phyloP scores from a whole-genome alignment of 257 asterid genomes.

The Nicotiana attenuata region DNA sequence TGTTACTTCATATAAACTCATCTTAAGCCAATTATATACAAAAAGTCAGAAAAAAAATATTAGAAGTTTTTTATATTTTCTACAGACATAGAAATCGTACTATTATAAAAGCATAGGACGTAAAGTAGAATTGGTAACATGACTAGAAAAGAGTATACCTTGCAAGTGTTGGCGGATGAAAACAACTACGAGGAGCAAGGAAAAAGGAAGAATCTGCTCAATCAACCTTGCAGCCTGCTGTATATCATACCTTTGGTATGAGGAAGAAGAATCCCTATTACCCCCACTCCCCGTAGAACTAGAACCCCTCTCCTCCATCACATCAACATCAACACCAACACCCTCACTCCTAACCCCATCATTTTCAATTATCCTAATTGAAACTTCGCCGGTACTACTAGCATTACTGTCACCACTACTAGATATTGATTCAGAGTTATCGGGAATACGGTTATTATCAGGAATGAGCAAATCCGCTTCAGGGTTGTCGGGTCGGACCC shows the following conservation, averaged over 20 bases:
- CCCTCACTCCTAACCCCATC: slow-evolving; percentile 27
- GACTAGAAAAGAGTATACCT: slow-evolving; percentile 35
- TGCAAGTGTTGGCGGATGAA: slow-evolving; percentile 93
- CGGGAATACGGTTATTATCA: slow-evolving; percentile 12
- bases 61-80: too few species aligned
- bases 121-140: too few species aligned
- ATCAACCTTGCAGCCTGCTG: slow-evolving; percentile 81
- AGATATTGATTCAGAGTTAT: slow-evolving; percentile 13
- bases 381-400: slow-evolving; percentile 46
- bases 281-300: slow-evolving; percentile 16
- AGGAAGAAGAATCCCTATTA: slow-evolving; percentile 36
- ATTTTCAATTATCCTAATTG: slow-evolving; percentile 57
- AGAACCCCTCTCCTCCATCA: slow-evolving; percentile 12
- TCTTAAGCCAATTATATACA: too few species aligned
- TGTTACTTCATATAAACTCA: too few species aligned
- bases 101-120: too few species aligned
- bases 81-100: too few species aligned
- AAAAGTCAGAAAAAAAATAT: too few species aligned
- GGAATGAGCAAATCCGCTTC: slow-evolving; percentile 38
- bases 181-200: slow-evolving; percentile 71
- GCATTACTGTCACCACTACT: slow-evolving; percentile 5
- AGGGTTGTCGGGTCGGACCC: slow-evolving; percentile 49
- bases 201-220: slow-evolving; percentile 90
- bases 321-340: slow-evolving; percentile 24
- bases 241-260: slow-evolving; percentile 65